Base-by-base conservation (phyloP, 768 basidiomycete genomes). In the Leucosporidium yakuticum region DNA sequence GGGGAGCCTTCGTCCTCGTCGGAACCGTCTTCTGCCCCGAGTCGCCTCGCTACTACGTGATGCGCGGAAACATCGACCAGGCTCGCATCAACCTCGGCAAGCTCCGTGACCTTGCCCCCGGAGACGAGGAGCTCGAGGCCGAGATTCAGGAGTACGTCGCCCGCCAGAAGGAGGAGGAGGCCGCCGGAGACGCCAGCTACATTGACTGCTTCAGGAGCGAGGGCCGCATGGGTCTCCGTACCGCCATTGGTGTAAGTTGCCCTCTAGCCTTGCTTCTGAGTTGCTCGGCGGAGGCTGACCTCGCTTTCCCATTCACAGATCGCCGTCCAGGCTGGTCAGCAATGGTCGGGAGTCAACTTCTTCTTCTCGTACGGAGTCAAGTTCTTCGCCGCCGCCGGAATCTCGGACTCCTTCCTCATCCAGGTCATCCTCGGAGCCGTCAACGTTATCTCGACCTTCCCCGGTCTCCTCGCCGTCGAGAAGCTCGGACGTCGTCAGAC, bases 51-150 rank as follows among this genome's bases (percentile, higher is more conserved):
- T 69, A 61, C 71, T 69, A 54, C 47, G 50, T 69, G 50, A 63
- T 60, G 59, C 71, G 71, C 47, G 68, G 60, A 58, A 67, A 72
- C 59, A 6, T 67, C 50, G 59, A 67, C n/a, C 62, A 50, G 23
- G 71, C 71, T 4, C 67, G 65, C 39, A 31, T 49, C 61, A 87
- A 85, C 67, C 77, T 79, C 21, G 71, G 73, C 66, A 78, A 75
- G 78, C 77, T 79, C 63, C 76, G 81, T 59, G 79, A 78, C 63
- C 72, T 76, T 32, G 67, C 75, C 36, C 56, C 74, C 53, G 76
- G 78, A 56, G 77, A 80, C 71, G 73, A 75, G 25, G 69, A 67
- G 36, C 77, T 81, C 48, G 75, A 77, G 23, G 71, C 72, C 31
- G 81, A 81, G 71, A 74, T 80, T 44, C 59, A 66, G 20, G 17